Conservation (phyloP, 352 stramenopile genomes). For the Achlya hypogyna region DNA sequence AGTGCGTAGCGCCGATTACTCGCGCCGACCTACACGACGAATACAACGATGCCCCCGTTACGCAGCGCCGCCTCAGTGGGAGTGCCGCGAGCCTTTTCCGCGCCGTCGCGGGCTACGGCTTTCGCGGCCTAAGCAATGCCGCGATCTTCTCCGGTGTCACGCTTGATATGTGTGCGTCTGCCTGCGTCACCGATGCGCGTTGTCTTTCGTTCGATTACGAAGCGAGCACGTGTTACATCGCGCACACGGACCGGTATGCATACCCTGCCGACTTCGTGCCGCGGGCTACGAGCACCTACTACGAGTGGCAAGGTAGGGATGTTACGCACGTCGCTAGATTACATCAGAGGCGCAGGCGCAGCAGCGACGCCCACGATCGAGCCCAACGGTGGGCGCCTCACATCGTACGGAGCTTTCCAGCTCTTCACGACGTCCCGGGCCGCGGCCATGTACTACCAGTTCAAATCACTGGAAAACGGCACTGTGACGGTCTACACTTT, state of each 20-base stretch:
- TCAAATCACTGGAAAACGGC: constrained; percentile 23
- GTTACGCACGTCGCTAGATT: background rate
- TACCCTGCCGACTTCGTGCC: constrained; percentile 54
- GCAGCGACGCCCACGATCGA: constrained; percentile 40
- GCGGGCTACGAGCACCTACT: constrained; percentile 61
- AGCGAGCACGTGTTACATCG: constrained; percentile 63
- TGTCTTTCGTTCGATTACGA: constrained; percentile 75
- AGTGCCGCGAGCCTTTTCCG: background rate
- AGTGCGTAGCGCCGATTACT: background rate
- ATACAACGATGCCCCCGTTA: background rate
- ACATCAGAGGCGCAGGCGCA: constrained; percentile 14
- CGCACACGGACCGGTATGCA: constrained; percentile 54
- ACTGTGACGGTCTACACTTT: background rate
- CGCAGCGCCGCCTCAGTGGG: background rate
- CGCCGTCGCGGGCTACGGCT: background rate
- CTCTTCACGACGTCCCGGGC: constrained; percentile 45
- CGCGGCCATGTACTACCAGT: constrained; percentile 50
- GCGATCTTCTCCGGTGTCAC: constrained; percentile 29
- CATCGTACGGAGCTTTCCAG: constrained; percentile 41
- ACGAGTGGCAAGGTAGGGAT: constrained; percentile 53
- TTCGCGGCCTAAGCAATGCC: constrained; percentile 7
- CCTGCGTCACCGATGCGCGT: constrained; percentile 34
- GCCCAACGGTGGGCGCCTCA: constrained; percentile 42
- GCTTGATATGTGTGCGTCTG: constrained; percentile 30
- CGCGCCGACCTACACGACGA: background rate